A percentile compares a stretch with the other conserved stretches of the same genome.
These are phyloP conservation scores for Clonostachys chloroleuca DNA, from an alignment of 2,329 filamentous ascomycete genomes.

Conservation along the genomic window DNA sequence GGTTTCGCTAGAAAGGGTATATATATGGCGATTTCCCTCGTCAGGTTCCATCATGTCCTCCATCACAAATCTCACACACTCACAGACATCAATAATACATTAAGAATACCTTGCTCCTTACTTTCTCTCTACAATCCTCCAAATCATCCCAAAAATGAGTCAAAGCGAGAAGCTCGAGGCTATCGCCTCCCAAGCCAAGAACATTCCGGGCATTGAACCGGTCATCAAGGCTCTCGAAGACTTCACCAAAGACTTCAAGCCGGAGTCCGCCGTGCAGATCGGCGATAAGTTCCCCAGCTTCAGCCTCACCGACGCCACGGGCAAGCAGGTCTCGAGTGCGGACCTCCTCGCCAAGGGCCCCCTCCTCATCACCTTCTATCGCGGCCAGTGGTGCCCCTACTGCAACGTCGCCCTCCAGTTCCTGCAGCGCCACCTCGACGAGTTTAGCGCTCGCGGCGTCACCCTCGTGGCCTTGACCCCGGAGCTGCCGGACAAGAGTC, in stretches of 20 bases:
- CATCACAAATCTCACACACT: too few relatives aligned
- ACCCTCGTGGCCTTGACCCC: conserved; percentile 35
- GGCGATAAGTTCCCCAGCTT: conserved; percentile 26
- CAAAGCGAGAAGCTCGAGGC: conserved; percentile 7
- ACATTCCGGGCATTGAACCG: neutral
- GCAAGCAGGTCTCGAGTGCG: conserved; percentile 19
- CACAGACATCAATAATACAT: too few relatives aligned
- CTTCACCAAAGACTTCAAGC: conserved; percentile 12
- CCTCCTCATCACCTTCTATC: conserved; percentile 39
- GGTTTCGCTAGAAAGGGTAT: too few relatives aligned
- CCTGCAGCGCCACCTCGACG: conserved; percentile 25
- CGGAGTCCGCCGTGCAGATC: conserved; percentile 17
- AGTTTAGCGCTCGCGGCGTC: conserved; percentile 27
- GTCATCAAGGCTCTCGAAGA: conserved; percentile 1
- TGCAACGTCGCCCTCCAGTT: conserved; percentile 32
- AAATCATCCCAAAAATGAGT: conserved; percentile 2
- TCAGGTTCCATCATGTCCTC: too few relatives aligned
- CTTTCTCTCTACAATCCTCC: too few relatives aligned
- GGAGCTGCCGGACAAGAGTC: conserved; percentile 28
- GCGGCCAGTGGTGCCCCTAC: conserved; percentile 39
- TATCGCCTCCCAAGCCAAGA: conserved; percentile 2
- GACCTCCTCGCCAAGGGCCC: conserved; percentile 21
- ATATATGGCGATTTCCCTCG: too few relatives aligned
- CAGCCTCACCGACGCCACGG: conserved; percentile 23
- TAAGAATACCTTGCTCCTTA: too few relatives aligned